A percentile compares a stretch with the other conserved stretches of the same genome.
phyloP scores from a whole-genome alignment of 208 protist genomes.

The Phytomonas sp. region DNA sequence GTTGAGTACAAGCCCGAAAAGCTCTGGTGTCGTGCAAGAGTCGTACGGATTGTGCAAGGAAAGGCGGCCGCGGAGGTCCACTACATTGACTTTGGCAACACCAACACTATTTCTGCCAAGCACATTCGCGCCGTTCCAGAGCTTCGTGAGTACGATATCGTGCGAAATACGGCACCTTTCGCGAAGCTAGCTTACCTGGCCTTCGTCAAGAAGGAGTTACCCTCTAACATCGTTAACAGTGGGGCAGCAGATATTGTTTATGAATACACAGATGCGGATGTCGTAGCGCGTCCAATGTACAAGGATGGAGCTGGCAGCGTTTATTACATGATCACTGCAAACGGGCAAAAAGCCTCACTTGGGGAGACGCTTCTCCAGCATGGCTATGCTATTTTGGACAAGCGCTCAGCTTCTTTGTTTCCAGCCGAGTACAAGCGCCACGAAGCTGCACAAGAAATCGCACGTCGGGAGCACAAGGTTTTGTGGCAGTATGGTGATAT shows the following conservation, averaged over 20 bases:
- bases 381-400: conserved; percentile 69
- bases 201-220: conserved; percentile 48
- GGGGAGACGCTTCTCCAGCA: conserved; percentile 76
- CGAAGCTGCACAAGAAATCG: conserved; percentile 66
- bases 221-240: conserved; percentile 27
- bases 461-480: conserved; percentile 69
- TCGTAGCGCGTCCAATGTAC: conserved; percentile 75
- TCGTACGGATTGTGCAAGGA: conserved; percentile 32
- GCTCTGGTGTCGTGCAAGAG: conserved; percentile 72
- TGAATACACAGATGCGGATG: conserved; percentile 64
- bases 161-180: conserved; percentile 57
- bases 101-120: conserved; percentile 32
- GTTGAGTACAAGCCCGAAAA: conserved; percentile 72
- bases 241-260: conserved; percentile 42
- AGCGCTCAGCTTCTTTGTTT: conserved; percentile 29
- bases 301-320: conserved; percentile 34
- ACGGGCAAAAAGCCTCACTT: conserved; percentile 55
- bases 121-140: conserved; percentile 58
- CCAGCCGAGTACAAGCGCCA: conserved; percentile 45
- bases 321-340: conserved; percentile 66
- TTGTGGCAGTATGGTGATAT: conserved; percentile 86
- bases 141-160: conserved; percentile 50
- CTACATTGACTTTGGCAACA: conserved; percentile 87
- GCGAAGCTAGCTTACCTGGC: conserved; percentile 58
- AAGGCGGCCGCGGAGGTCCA: conserved; percentile 45